These are phyloP conservation scores for Coelastrella sp. DNA, from an alignment of 139 green algal species.

Conservation along the genomic window DNA sequence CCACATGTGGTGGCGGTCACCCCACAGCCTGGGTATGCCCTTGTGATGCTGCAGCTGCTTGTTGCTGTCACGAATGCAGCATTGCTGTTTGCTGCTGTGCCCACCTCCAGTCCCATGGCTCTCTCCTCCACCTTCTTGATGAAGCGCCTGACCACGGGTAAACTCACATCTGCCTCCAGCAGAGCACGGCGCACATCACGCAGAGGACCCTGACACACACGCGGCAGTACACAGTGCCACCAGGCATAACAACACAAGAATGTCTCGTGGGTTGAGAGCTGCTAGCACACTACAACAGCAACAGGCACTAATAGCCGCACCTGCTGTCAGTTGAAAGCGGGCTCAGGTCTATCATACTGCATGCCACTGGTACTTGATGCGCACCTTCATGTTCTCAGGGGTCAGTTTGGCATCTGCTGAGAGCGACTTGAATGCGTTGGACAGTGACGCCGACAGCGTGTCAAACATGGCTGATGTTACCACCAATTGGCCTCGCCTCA, in stretches of 20 bases:
- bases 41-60: neutral
- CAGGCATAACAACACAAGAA: neutral
- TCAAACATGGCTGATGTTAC: constrained; percentile 86
- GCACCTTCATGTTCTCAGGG: constrained; percentile 95
- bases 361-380: neutral
- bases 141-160: constrained; percentile 96
- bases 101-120: constrained; percentile 83
- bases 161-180: constrained; percentile 95
- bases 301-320: neutral
- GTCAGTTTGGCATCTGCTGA: constrained; percentile 87
- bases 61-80: neutral
- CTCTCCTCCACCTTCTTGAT: constrained; percentile 89
- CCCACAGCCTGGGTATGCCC: no score
- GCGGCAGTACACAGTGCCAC: neutral
- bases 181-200: constrained; percentile 94
- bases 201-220: constrained; percentile 67
- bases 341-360: no score
- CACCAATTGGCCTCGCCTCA: neutral
- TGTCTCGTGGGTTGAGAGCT: neutral
- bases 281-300: neutral
- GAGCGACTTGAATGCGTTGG: constrained; percentile 87
- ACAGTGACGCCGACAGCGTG: constrained; percentile 78
- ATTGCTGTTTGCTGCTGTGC: neutral
- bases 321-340: no score
- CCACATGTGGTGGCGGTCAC: no score